These are phyloP conservation scores for Penicillium sp. DNA, from an alignment of 2,329 filamentous ascomycete species.

Conservation along the genomic window DNA sequence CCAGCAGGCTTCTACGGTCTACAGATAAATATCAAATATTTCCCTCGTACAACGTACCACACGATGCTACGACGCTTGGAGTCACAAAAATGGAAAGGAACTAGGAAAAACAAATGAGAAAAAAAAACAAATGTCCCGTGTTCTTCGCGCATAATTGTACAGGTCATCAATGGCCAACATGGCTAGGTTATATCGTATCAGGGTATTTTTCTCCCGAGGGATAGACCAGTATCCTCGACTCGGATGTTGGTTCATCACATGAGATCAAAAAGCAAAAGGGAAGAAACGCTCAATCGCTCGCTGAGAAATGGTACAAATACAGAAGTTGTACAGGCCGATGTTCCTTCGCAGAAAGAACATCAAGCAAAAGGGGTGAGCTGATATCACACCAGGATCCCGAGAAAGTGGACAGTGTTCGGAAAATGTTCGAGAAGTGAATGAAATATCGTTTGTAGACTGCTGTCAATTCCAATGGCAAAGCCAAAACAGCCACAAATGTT, in stretches of 20 bases:
- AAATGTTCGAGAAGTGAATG: slow-evolving; percentile 4
- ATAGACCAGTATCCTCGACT: slow-evolving; percentile 6
- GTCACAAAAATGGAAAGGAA: neutral
- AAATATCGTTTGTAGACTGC: slow-evolving; percentile 21
- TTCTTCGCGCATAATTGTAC: slow-evolving; percentile 6
- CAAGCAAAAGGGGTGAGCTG: neutral
- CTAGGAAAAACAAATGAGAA: neutral
- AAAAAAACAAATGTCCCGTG: neutral
- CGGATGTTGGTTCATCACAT: slow-evolving; percentile 5
- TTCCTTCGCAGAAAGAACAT: slow-evolving; percentile 6
- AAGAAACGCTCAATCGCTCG: slow-evolving; percentile 8
- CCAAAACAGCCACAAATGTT: slow-evolving; percentile 14
- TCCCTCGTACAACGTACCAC: too few relatives aligned
- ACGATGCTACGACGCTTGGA: neutral
- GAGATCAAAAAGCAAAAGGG: neutral
- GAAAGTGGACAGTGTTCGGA: neutral
- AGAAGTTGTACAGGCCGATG: slow-evolving; percentile 10
- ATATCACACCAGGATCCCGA: slow-evolving; percentile 1
- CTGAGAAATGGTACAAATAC: slow-evolving; percentile 5
- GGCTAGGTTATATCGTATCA: slow-evolving; percentile 12
- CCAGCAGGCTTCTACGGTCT: too few relatives aligned
- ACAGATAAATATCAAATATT: too few relatives aligned
- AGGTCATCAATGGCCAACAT: slow-evolving; percentile 9
- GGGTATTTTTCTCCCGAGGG: slow-evolving; percentile 5
- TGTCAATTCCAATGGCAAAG: slow-evolving; percentile 10